A percentile compares a stretch with the other conserved stretches of the same genome.
These are phyloP conservation scores for Mychonastes homosphaera DNA, from an alignment of 139 green algal genomes.

Conservation along the genomic window DNA sequence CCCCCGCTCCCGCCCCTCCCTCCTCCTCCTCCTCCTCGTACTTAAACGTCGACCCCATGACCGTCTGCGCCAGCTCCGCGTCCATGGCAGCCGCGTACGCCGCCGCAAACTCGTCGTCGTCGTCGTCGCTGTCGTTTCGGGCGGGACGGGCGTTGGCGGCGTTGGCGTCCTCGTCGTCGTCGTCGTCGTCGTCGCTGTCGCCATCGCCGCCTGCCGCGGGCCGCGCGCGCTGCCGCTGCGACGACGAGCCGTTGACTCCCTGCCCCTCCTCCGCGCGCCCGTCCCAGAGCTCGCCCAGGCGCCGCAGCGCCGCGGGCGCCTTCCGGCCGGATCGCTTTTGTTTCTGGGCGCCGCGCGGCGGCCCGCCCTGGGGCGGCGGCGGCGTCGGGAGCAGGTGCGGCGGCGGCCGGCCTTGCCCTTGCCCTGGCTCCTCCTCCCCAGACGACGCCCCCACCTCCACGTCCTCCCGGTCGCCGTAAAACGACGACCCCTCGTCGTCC, in stretches of 20 bases:
- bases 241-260: too few species aligned
- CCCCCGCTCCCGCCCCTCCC: conserved; percentile 3
- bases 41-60: conserved; percentile 35
- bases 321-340: too few species aligned
- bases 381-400: neutral
- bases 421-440: neutral
- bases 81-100: conserved; percentile 37
- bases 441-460: neutral
- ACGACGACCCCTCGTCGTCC: neutral
- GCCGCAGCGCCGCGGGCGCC: conserved; percentile 4
- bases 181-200: neutral
- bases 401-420: neutral
- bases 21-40: neutral
- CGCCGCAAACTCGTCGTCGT: conserved; percentile 35
- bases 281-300: conserved; percentile 13
- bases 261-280: too few species aligned
- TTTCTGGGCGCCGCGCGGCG: conserved; percentile 13
- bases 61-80: conserved; percentile 33
- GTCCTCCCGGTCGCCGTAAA: neutral
- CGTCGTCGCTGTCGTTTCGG: conserved; percentile 9
- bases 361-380: conserved; percentile 5
- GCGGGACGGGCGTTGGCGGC: conserved; percentile 6
- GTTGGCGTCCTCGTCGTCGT: neutral
- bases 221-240: too few species aligned
- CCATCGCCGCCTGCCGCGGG: conserved; percentile 19